phyloP scores from a whole-genome alignment of 2,329 filamentous ascomycete genomes.

The Alternaria panax region DNA sequence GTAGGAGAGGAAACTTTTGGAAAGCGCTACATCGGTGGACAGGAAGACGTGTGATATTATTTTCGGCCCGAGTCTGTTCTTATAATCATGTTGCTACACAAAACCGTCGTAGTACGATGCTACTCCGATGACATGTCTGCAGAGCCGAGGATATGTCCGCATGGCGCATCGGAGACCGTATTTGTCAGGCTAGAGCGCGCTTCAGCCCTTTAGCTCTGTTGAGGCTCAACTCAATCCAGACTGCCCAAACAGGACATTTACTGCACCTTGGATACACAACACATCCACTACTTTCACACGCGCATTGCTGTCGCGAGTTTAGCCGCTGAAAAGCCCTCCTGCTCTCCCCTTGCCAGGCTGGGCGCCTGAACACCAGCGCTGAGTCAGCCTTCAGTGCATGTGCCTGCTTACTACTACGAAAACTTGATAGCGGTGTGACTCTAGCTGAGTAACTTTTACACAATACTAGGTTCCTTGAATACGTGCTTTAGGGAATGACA shows the following conservation, averaged over 20 bases:
- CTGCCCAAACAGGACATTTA: too few relatives aligned
- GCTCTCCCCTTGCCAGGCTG: too few relatives aligned
- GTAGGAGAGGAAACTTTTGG: not conserved
- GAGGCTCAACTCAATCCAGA: too few relatives aligned
- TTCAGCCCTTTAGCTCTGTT: too few relatives aligned
- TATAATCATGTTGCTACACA: not conserved
- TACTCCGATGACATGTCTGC: not conserved
- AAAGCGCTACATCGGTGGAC: not conserved
- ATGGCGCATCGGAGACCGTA: not conserved
- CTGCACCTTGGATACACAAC: too few relatives aligned
- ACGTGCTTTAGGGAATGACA: not conserved
- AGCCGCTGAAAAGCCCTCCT: too few relatives aligned
- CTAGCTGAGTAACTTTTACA: not conserved
- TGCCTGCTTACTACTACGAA: not conserved
- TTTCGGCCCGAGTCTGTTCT: not conserved
- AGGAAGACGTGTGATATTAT: too few relatives aligned
- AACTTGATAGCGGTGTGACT: not conserved
- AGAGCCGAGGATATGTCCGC: not conserved
- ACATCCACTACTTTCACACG: too few relatives aligned
- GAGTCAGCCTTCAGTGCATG: too few relatives aligned
- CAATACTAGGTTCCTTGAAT: not conserved
- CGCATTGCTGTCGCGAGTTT: too few relatives aligned
- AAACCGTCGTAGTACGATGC: not conserved
- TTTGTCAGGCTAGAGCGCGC: too few relatives aligned
- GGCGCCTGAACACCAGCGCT: too few relatives aligned